Base-by-base conservation (phyloP, 495 filamentous ascomycete species). In the Symbiotaphrina buchneri region DNA sequence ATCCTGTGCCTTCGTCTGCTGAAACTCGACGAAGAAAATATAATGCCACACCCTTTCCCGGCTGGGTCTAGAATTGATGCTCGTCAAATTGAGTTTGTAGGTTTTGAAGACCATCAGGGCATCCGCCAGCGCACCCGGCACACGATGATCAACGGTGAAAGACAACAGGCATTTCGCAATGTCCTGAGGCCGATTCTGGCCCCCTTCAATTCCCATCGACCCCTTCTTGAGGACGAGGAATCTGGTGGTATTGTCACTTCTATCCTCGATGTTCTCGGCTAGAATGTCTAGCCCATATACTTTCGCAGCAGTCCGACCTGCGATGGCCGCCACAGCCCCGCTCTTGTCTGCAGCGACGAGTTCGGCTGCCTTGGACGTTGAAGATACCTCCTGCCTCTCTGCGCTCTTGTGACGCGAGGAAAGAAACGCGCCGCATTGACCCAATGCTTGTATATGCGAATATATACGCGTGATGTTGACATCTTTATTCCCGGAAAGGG, bases 391-490 rank as follows among this genome's bases (percentile, higher is more conserved):
- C 21, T 85, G 63, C 26, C 67, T 60, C 53, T 87, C 80, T 5
- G 76, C 55, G 16, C 65, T 64, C 34, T 69, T 70, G 31, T 87
- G 63, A 40, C 71, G 52, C 27, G 53, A 42, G 5, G 56, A 54
- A 4, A 93, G 53, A 43, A 90, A 90, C n/a, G 27, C 37, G n/a
- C 68, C 67, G 44, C 82, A 92, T 54, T 97, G 87, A 3, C 82
- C 85, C 58, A 83, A 87, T 19, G 80, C 87, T 53, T 95, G 87
- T 10, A 82, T 80, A 48, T 97, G 87, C 16, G 78, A 84, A 52
- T 91, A 91, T 28, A 97, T 47, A 23, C 61, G 54, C 20, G 49
- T 47, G 38, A 78, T 41, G 37, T 71, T 13, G 38, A 40, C 7
- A 36, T 11, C 14, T 39, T 45, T 18, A 15, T 32, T 4, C 51